phyloP scores from a whole-genome alignment of 1,284 basidiomycete genomes.

The Trichosporon sp. region DNA sequence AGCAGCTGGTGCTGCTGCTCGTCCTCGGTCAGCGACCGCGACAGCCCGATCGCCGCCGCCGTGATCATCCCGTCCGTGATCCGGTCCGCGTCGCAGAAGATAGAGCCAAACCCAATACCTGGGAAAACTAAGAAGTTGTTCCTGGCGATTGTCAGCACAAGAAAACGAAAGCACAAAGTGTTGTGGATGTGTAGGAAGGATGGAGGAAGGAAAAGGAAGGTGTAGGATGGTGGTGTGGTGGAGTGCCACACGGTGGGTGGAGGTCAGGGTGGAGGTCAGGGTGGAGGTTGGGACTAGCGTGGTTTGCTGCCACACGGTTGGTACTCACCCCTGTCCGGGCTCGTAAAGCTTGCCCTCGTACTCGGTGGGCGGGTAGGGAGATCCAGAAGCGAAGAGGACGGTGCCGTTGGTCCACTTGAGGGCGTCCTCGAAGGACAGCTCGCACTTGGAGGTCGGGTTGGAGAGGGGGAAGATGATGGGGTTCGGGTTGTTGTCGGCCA shows the following conservation, averaged over 20 bases:
- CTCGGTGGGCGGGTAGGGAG: constrained; percentile 67
- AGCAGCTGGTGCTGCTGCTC: constrained; percentile 64
- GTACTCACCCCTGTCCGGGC: constrained; percentile 70
- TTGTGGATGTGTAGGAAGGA: neutral
- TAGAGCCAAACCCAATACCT: constrained; percentile 75
- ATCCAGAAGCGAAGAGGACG: constrained; percentile 83
- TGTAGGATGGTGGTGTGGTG: neutral
- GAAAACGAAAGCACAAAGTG: no score
- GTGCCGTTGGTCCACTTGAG: constrained; percentile 60
- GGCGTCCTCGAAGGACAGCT: constrained; percentile 70
- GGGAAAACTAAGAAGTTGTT: constrained; percentile 48
- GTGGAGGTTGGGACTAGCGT: neutral
- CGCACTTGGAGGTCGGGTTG: constrained; percentile 80
- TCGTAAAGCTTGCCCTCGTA: constrained; percentile 63
- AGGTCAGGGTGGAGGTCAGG: neutral
- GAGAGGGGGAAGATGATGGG: constrained; percentile 97
- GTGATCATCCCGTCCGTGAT: constrained; percentile 53
- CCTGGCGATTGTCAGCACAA: no score
- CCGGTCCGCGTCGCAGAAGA: constrained; percentile 54
- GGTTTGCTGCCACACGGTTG: neutral
- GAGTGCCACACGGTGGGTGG: neutral
- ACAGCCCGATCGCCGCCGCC: constrained; percentile 63
- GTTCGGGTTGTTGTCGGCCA: constrained; percentile 70
- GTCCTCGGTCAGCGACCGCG: constrained; percentile 66
- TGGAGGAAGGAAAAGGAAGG: neutral